Percentiles rank a stretch among this genome's conserved stretches.
These are phyloP conservation scores for Blastomyces emzantsi DNA, from an alignment of 2,329 filamentous ascomycete species.

Conservation along the genomic window DNA sequence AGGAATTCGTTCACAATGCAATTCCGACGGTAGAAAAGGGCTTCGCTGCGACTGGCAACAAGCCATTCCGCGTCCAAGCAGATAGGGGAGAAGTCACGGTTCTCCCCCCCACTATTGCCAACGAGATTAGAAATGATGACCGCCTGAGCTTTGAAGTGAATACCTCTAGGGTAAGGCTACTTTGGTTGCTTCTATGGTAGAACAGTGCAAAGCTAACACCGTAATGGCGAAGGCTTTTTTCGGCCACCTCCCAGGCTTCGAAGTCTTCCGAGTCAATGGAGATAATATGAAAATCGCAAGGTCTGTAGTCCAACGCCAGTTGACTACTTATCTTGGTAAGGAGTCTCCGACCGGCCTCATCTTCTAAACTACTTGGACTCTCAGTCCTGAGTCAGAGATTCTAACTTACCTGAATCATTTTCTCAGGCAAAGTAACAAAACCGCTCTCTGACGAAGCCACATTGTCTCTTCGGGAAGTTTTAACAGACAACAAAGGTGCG, in stretches of 20 bases:
- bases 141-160: neutral
- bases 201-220: neutral
- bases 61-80: constrained; percentile 4
- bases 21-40: neutral
- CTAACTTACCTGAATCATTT: neutral
- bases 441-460: constrained; percentile 24
- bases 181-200: neutral
- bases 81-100: constrained; percentile 1
- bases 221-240: neutral
- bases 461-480: constrained; percentile 19
- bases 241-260: constrained; percentile 17
- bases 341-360: neutral
- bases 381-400: neutral
- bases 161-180: neutral
- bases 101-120: neutral
- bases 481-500: constrained; percentile 21
- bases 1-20: constrained; percentile 7
- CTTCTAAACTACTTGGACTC: neutral
- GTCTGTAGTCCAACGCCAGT: constrained; percentile 24
- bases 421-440: constrained; percentile 21
- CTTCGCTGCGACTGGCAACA: constrained; percentile 6
- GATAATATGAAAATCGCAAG: constrained; percentile 10
- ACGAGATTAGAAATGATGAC: constrained; percentile 3
- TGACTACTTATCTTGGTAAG: constrained; percentile 27
- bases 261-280: constrained; percentile 16